Percentiles rank a stretch among this genome's conserved stretches.
These are phyloP conservation scores for Tetrapyrgos nigripes DNA, from an alignment of 1,284 basidiomycete genomes.

Conservation along the genomic window DNA sequence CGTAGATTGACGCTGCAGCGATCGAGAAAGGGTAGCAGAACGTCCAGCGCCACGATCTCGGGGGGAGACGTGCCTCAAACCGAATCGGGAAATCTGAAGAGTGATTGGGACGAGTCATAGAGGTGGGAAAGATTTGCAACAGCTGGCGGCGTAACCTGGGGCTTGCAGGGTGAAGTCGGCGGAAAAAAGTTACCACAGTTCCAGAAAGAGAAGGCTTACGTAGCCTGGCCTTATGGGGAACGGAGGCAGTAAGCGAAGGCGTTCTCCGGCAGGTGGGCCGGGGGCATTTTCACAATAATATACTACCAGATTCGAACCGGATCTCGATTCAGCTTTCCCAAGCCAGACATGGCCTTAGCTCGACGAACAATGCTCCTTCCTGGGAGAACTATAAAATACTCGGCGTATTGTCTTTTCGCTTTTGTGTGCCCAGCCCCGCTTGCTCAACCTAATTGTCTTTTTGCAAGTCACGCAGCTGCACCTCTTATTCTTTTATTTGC, in stretches of 20 bases:
- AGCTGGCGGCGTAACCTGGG: neutral
- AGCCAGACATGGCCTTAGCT: too few species aligned
- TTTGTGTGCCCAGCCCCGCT: slow-evolving; percentile 53
- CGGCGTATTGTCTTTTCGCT: slow-evolving; percentile 63
- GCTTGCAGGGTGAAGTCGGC: neutral
- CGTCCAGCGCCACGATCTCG: neutral
- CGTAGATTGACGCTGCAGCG: neutral
- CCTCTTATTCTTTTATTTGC: slow-evolving; percentile 45
- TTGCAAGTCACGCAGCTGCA: slow-evolving; percentile 46
- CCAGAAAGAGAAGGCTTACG: too few species aligned
- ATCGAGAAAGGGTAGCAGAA: neutral
- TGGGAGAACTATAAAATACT: slow-evolving; percentile 61
- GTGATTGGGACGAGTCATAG: neutral
- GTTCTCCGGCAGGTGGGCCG: neutral
- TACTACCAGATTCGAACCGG: too few species aligned
- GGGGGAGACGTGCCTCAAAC: neutral
- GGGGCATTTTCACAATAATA: neutral
- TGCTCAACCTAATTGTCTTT: slow-evolving; percentile 62
- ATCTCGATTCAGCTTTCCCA: neutral
- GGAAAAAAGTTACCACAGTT: neutral
- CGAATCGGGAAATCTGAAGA: neutral
- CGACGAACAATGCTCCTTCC: neutral
- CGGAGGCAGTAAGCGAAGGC: neutral
- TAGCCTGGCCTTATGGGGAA: neutral
- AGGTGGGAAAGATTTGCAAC: neutral